phyloP scores from a whole-genome alignment of 345 rosid species.

The Lepidium africanum region DNA sequence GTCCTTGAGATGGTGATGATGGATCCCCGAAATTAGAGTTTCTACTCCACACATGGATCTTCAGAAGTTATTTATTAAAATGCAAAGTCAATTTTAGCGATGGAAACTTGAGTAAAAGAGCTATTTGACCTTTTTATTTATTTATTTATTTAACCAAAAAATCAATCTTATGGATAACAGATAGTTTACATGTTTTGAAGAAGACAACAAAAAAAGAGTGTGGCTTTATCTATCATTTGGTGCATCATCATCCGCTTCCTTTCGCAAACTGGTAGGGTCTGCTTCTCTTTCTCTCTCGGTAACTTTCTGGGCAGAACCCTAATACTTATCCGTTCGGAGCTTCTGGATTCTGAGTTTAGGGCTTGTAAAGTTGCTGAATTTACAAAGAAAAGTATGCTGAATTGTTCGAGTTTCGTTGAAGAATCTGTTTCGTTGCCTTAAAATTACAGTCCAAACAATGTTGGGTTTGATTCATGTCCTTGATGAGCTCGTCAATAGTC shows the following conservation, averaged over 20 bases:
- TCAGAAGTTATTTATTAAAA: neutral
- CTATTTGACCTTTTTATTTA: neutral
- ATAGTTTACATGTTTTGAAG: slow-evolving; percentile 1
- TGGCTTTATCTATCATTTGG: slow-evolving; percentile 13
- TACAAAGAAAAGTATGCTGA: slow-evolving; percentile 19
- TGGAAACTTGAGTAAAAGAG: neutral
- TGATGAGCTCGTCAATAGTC: slow-evolving; percentile 67
- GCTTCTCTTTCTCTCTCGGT: slow-evolving; percentile 19
- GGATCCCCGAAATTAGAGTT: neutral
- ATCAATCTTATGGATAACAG: slow-evolving; percentile 10
- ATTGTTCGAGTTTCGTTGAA: slow-evolving; percentile 10
- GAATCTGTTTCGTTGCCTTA: slow-evolving; percentile 11
- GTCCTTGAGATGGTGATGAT: neutral
- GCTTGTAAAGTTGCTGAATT: slow-evolving; percentile 17
- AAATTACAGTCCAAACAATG: slow-evolving; percentile 34
- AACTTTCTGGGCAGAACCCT: neutral
- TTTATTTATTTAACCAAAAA: neutral
- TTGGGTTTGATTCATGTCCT: slow-evolving; percentile 37
- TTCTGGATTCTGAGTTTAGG: neutral
- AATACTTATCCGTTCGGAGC: slow-evolving; percentile 6
- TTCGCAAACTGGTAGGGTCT: slow-evolving; percentile 1
- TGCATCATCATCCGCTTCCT: slow-evolving; percentile 3
- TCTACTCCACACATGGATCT: neutral
- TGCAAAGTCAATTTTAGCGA: neutral
- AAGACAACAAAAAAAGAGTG: neutral